Conservation (phyloP, 2,329 filamentous ascomycete genomes). For the Leptographium wingfieldii region DNA sequence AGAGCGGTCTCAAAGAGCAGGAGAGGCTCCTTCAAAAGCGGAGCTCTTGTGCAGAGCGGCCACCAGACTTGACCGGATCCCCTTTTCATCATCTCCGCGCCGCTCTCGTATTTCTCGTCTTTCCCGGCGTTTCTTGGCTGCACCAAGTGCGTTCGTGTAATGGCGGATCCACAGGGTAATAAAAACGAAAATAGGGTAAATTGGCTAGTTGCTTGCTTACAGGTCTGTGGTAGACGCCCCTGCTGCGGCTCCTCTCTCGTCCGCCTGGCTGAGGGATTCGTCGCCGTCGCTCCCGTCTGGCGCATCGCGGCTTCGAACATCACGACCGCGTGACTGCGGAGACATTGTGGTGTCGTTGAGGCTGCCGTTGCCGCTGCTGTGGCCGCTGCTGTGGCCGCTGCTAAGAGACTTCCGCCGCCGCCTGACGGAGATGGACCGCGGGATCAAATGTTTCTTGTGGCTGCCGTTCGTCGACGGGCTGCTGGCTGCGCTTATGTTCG, state of each 20-base stretch:
- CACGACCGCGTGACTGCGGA: slow-evolving; percentile 16
- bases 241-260: slow-evolving; percentile 4
- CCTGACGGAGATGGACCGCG: slow-evolving; percentile 36
- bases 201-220: neutral
- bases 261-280: neutral
- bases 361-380: neutral
- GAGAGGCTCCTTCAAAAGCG: neutral
- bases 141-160: too few relatives aligned
- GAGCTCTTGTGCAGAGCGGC: neutral
- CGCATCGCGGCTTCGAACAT: slow-evolving; percentile 23
- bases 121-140: neutral
- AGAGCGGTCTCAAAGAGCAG: neutral
- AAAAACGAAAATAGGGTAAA: neutral
- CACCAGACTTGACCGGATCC: neutral
- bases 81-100: neutral
- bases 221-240: neutral
- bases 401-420: slow-evolving; percentile 33
- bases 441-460: slow-evolving; percentile 36
- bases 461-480: slow-evolving; percentile 15
- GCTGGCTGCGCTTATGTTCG: neutral
- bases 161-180: neutral
- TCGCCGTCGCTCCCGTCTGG: slow-evolving; percentile 19
- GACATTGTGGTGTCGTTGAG: slow-evolving; percentile 13
- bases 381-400: neutral
- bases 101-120: neutral